These are phyloP conservation scores for Albugo candida DNA, from an alignment of 352 stramenopile genomes.

Conservation along the genomic window DNA sequence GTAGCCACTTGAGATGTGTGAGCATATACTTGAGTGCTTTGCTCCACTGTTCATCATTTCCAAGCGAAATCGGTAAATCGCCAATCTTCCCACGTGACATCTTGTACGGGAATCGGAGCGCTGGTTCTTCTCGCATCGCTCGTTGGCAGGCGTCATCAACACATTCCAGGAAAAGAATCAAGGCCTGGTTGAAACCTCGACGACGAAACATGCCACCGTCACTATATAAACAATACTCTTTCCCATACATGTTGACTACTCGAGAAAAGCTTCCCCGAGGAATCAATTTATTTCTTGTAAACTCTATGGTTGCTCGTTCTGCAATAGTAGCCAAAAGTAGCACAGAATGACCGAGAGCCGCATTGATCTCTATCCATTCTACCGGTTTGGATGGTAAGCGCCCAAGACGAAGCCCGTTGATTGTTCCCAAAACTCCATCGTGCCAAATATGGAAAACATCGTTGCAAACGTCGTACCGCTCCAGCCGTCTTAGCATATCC, in stretches of 20 bases:
- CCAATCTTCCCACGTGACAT: conserved; percentile 82
- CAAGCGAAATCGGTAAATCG: conserved; percentile 68
- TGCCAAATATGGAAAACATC: conserved; percentile 86
- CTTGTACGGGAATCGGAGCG: conserved; percentile 80
- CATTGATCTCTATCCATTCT: conserved; percentile 83
- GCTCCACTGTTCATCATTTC: conserved; percentile 84
- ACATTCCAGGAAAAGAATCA: conserved; percentile 81
- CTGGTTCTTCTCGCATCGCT: conserved; percentile 77
- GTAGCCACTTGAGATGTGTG: conserved; percentile 83
- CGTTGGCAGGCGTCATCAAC: conserved; percentile 66
- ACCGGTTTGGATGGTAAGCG: conserved; percentile 61
- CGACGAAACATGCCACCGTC: conserved; percentile 75
- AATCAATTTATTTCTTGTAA: conserved; percentile 63
- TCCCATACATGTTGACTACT: conserved; percentile 72
- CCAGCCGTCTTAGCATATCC: conserved; percentile 53
- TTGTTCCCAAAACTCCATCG: conserved; percentile 74
- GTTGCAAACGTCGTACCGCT: conserved; percentile 79
- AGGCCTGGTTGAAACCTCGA: conserved; percentile 81
- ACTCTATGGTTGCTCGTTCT: conserved; percentile 59
- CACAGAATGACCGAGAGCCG: conserved; percentile 65
- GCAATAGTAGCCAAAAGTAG: conserved; percentile 70
- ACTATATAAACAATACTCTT: conserved; percentile 60
- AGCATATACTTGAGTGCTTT: conserved; percentile 84
- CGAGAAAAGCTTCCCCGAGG: conserved; percentile 70
- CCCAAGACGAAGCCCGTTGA: conserved; percentile 74